These are phyloP conservation scores for Saxophila tyrrhenica DNA, from an alignment of 495 filamentous ascomycete species.

Conservation along the genomic window DNA sequence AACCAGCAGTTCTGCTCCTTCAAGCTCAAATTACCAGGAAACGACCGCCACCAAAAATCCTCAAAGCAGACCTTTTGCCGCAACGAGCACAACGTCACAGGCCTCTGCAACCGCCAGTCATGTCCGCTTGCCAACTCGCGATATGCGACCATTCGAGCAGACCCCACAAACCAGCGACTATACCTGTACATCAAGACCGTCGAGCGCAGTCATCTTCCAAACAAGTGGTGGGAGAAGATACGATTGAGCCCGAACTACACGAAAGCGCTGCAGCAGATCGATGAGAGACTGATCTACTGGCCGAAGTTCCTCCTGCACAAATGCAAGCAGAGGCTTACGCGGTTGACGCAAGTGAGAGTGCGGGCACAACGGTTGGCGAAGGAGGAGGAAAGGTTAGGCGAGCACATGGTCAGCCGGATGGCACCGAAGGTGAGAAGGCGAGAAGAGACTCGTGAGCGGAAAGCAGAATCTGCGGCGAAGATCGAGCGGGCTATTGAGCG, in stretches of 20 bases:
- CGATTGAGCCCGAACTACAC: slow-evolving; percentile 83
- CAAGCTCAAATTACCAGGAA: slow-evolving; percentile 60
- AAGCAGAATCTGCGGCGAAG: slow-evolving; percentile 89
- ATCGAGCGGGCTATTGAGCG: slow-evolving; percentile 92
- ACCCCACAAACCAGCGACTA: slow-evolving; percentile 68
- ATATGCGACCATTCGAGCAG: slow-evolving; percentile 84
- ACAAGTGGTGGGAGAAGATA: slow-evolving; percentile 90
- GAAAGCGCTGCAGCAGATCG: slow-evolving; percentile 77
- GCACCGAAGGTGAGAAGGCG: slow-evolving; percentile 84
- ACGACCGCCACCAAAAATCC: slow-evolving; percentile 42
- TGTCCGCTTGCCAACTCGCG: slow-evolving; percentile 93
- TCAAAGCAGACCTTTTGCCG: slow-evolving; percentile 94
- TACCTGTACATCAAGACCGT: slow-evolving; percentile 98
- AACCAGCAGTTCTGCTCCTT: slow-evolving; percentile 94
- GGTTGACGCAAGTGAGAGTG: slow-evolving; percentile 85
- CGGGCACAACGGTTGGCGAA: slow-evolving; percentile 70
- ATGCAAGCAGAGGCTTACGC: slow-evolving; percentile 93
- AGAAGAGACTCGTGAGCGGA: slow-evolving; percentile 84
- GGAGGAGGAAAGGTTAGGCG: slow-evolving; percentile 84
- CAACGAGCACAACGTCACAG: slow-evolving; percentile 91
- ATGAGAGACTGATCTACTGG: slow-evolving; percentile 84
- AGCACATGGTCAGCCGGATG: slow-evolving; percentile 76
- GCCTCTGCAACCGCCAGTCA: slow-evolving; percentile 87
- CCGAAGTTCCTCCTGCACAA: slow-evolving; percentile 93
- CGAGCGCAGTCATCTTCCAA: slow-evolving; percentile 81